Percentiles rank a stretch among this genome's conserved stretches.
Conservation (phyloP, 2,329 filamentous ascomycete genomes). For the Tetracladium maxilliforme region DNA sequence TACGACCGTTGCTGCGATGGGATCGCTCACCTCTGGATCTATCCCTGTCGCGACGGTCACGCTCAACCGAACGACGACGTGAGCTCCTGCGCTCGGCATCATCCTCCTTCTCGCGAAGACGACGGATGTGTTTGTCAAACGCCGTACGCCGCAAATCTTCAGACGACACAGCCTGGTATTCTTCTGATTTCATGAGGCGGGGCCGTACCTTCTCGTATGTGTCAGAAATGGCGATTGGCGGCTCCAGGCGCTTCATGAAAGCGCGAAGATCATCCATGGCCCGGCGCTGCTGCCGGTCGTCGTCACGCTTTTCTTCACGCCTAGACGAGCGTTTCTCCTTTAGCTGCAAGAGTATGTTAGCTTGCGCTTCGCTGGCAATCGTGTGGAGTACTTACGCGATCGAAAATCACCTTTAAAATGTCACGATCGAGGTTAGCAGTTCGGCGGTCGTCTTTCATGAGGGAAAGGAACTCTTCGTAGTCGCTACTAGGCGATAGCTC, state of each 20-base stretch:
- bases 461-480: conserved; percentile 71
- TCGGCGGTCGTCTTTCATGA: conserved; percentile 75
- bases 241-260: conserved; percentile 79
- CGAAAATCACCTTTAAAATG: conserved; percentile 67
- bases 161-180: conserved; percentile 69
- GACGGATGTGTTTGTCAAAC: conserved; percentile 84
- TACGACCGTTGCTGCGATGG: conserved; percentile 39
- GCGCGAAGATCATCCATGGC: conserved; percentile 75
- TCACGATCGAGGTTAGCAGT: conserved; percentile 79
- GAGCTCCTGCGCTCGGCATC: conserved; percentile 56
- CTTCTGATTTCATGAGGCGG: conserved; percentile 65
- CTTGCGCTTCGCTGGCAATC: conserved; percentile 2
- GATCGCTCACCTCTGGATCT: conserved; percentile 44
- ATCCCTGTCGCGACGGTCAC: conserved; percentile 40
- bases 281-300: conserved; percentile 74
- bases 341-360: conserved; percentile 33
- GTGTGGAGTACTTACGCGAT: conserved; percentile 40
- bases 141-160: conserved; percentile 73
- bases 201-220: conserved; percentile 79
- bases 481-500: conserved; percentile 78
- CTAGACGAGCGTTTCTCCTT: conserved; percentile 76
- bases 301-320: conserved; percentile 64
- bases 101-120: conserved; percentile 82
- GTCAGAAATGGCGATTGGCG: conserved; percentile 62
- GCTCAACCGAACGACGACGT: conserved; percentile 34